Evolutionary conservation across 2,329 filamentous ascomycete genomes (phyloP), one percentile per base, ranked within the genome.

Genomic region (Colletotrichum orbiculare): DNA sequence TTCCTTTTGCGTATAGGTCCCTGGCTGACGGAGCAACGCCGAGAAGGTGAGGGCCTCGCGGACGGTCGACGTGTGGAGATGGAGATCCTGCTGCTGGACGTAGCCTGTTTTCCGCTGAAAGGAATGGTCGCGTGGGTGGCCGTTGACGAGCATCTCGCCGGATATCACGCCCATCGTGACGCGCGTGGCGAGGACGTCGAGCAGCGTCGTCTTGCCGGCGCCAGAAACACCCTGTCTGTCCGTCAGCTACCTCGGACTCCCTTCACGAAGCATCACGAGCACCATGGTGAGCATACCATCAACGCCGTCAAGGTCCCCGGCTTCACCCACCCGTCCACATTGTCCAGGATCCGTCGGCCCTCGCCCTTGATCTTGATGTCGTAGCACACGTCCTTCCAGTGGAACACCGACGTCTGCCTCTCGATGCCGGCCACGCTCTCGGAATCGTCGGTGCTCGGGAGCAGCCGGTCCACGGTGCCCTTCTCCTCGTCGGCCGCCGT

Each of bases 291-390:
- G 34, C 53, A 37, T 15, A 55, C 85, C 89, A 92, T 92, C 0
- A 92, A 81, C 10, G 89, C 90, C 6, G 90, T 92, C 12, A 91
- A 77, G 17, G 89, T 92, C 55, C 90, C 90, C 1, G 90, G 90
- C 74, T 92, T 91, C 54, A 93, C 89, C 88, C 89, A 92, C 8
- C 90, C 90, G 70, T 91, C 88, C 2, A 93, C 88, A 53, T 91
- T 80, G 66, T 92, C 87, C 25, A 93, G 78, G 71, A 94, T 89
- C 8, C 89, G 84, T 41, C 91, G 82, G 0, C 81, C 77, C 67
- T 91, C 85, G 70, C 91, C 91, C 60, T 77, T 77, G 74, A 93
- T 91, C 71, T 88, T 87, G 74, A 93, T 91, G 65, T 93, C 89
- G 71, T 92, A 93, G 76, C 88, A 91, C 2, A 93, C 87, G 66